Evolutionary conservation across 1,139 yeast species (phyloP), one percentile per base, ranked within the genome.

Genomic region (Candida tropicalis): DNA sequence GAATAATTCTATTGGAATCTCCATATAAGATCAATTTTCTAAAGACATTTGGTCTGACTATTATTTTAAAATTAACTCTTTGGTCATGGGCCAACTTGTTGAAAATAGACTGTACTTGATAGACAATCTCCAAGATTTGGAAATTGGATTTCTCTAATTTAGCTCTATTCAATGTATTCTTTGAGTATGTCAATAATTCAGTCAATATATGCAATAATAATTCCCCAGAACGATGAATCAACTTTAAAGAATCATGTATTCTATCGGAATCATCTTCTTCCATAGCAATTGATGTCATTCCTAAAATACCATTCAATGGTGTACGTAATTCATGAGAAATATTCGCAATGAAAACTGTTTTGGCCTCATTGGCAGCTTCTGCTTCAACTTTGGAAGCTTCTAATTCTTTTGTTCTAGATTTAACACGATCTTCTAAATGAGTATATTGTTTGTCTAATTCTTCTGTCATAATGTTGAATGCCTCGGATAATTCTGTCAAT

Each of bases 291-390:
- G 96, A 87, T 0, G 97, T 87, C 96, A 93, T 88, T 44, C 99
- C 99, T 45, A 93, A 69, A 35, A 93, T 93, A 60, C 98, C 99
- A 63, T 93, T 93, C 54, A 93, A 70, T 1, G 99, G 99, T 0
- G 99, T 93, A 52, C 97, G 76, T 58, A 93, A 75, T 65, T 93
- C 99, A 60, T 93, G 98, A 0, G 97, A 90, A 29, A 93, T 90
- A 60, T 91, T 93, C 15, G 98, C 98, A 61, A 93, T 90, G 62
- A 93, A 93, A 12, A 89, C 88, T 0, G 97, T 87, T 57, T 91
- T 91, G 7, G 97, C 96, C 56, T 89, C 97, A 63, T 89, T 91
- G 2, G 99, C 98, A 29, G 85, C 79, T 64, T 91, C 97, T 0
- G 97, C 97, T 59, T 87, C 89, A 27, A 87, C 76, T 55, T 87